phyloP scores from a whole-genome alignment of 139 green algal species.

The Chlamydomonas eustigma region DNA sequence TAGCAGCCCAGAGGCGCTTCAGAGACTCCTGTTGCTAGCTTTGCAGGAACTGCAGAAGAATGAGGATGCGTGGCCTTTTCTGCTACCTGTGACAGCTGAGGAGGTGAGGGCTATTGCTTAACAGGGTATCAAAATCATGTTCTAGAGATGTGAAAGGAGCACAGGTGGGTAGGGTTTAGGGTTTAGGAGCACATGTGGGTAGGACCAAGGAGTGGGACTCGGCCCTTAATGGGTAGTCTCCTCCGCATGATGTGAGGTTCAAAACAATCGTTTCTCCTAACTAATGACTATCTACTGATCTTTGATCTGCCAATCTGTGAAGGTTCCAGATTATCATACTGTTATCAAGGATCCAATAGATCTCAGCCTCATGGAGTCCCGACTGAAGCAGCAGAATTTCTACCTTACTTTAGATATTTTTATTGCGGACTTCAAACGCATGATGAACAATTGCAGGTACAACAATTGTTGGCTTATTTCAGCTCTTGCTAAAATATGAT shows the following conservation, averaged over 20 bases:
- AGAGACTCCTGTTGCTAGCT: constrained; percentile 47
- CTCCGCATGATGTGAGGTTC: too few species aligned
- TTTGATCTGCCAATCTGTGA: too few species aligned
- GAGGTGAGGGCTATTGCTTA: too few species aligned
- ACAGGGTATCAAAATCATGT: too few species aligned
- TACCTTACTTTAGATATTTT: constrained; percentile 96
- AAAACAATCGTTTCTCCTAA: too few species aligned
- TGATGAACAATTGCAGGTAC: constrained; percentile 78
- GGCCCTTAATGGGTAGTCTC: too few species aligned
- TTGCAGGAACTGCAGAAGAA: constrained; percentile 43
- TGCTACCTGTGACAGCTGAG: constrained; percentile 58
- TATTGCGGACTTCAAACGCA: constrained; percentile 78
- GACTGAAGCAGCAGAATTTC: constrained; percentile 41
- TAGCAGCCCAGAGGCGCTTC: constrained; percentile 46
- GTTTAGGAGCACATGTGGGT: too few species aligned
- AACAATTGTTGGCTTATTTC: not conserved
- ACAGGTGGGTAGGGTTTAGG: too few species aligned
- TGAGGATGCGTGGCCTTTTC: constrained; percentile 87
- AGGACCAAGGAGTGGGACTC: too few species aligned
- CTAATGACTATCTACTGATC: too few species aligned
- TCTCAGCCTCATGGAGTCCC: constrained; percentile 56
- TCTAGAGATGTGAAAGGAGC: too few species aligned
- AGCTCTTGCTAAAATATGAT: too few species aligned
- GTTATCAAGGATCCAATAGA: constrained; percentile 71
- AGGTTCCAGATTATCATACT: constrained; percentile 91